These are phyloP conservation scores for Tephrocybe sp. DNA, from an alignment of 768 basidiomycete genomes.

Conservation along the genomic window DNA sequence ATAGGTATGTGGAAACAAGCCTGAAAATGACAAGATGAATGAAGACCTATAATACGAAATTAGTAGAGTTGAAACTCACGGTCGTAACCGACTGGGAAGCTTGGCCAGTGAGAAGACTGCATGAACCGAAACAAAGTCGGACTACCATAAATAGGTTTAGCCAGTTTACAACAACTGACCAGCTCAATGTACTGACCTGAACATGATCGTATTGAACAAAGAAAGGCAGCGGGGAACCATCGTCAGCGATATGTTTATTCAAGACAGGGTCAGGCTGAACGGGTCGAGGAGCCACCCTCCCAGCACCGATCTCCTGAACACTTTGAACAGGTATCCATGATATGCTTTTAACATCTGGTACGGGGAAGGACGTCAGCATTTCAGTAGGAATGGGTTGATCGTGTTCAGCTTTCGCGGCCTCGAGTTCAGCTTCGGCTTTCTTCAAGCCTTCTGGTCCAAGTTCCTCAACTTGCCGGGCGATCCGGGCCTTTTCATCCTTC, in stretches of 20 bases:
- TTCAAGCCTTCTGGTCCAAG: conserved; percentile 84
- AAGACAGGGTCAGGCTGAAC: conserved; percentile 41
- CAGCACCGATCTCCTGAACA: conserved; percentile 60
- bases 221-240: conserved; percentile 74
- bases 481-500: conserved; percentile 74
- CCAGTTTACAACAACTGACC: conserved; percentile 2
- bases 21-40: conserved; percentile 35
- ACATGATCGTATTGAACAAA: conserved; percentile 95
- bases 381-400: conserved; percentile 79
- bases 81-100: conserved; percentile 73
- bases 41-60: not conserved
- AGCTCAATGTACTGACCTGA: conserved; percentile 49
- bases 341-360: conserved; percentile 88
- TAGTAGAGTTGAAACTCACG: conserved; percentile 43
- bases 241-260: conserved; percentile 61
- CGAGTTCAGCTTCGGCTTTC: conserved; percentile 63
- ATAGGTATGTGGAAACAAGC: conserved; percentile 75
- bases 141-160: conserved; percentile 44
- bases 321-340: conserved; percentile 84
- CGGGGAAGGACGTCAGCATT: conserved; percentile 82
- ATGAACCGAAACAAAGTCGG: conserved; percentile 86
- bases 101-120: conserved; percentile 76
- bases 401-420: conserved; percentile 86
- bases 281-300: conserved; percentile 33
- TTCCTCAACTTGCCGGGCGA: conserved; percentile 62